These are phyloP conservation scores for Clitocybe nebularis DNA, from an alignment of 1,284 basidiomycete genomes.

Conservation along the genomic window DNA sequence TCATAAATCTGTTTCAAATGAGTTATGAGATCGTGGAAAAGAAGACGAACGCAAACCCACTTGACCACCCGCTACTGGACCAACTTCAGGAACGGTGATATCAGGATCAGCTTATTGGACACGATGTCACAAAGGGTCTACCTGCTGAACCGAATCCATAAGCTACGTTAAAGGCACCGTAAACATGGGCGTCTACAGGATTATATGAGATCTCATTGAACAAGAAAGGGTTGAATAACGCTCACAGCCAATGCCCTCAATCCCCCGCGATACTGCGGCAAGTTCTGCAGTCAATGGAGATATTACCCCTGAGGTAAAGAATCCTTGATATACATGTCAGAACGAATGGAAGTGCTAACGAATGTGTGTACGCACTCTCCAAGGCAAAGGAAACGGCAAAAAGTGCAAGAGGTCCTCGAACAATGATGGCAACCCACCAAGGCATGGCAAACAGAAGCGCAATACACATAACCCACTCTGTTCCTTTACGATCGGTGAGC, in stretches of 20 bases:
- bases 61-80: slow-evolving; percentile 67
- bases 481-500: slow-evolving; percentile 57
- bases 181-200: slow-evolving; percentile 56
- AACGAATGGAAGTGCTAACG: no score
- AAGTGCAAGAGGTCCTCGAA: slow-evolving; percentile 48
- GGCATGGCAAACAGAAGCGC: slow-evolving; percentile 56
- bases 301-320: slow-evolving; percentile 54
- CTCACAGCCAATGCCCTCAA: slow-evolving; percentile 67
- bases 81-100: slow-evolving; percentile 37
- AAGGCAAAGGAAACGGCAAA: slow-evolving; percentile 62
- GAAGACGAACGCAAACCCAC: slow-evolving; percentile 25
- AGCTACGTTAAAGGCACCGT: slow-evolving; percentile 64
- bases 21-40: slow-evolving; percentile 6
- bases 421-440: slow-evolving; percentile 60
- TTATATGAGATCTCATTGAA: background rate
- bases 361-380: slow-evolving; percentile 54
- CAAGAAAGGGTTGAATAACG: slow-evolving; percentile 7
- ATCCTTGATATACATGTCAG: slow-evolving; percentile 35
- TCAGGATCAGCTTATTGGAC: slow-evolving; percentile 7
- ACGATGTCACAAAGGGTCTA: slow-evolving; percentile 29
- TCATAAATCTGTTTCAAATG: slow-evolving; percentile 48
- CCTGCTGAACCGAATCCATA: slow-evolving; percentile 59
- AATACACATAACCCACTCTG: slow-evolving; percentile 51
- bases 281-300: slow-evolving; percentile 64
- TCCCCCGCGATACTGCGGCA: slow-evolving; percentile 48